Evolutionary conservation across 202 grass and related monocot species (phyloP), one percentile per base, ranked within the genome.

Genomic region (Panicum hallii): DNA sequence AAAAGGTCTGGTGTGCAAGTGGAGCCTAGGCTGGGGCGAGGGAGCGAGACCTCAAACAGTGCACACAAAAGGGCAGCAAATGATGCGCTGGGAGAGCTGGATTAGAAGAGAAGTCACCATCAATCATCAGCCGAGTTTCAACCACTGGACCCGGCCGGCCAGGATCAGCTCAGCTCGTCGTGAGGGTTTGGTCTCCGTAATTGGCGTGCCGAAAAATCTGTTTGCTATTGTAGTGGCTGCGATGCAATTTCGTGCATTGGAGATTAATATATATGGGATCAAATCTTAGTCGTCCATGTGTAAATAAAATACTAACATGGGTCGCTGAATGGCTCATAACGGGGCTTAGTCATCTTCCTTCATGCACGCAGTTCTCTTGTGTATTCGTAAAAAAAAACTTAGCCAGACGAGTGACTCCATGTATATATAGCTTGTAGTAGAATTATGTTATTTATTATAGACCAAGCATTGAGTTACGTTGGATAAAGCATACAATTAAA

Each of bases 71-170:
- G 11, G 48, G 61, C 10, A 60, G 30, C 20, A 77, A 71, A 63
- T 80, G 28, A 63, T 26, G 45, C 70, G 62, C 45, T 67, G 17
- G 62, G 46, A 3, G 69, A 12, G 23, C 28, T 75, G 62, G 63
- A 80, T 90, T 84, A 80, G 54, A 84, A 71, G 70, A 70, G 6
- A 83, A 56, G 84, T 84, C 75, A 53, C 63, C 40, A 70, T 76
- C 84, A 79, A 60, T 60, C 9, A 75, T 64, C 67, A 68, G 32
- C 6, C 65, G 23, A 44, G 41, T 71, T 64, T 85, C 78, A 89
- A 28, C 68, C 20, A 47, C 44, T 44, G 61, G 61, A 79, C 74
- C 79, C 88, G 79, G 2, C 9, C 6, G n/a, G 13, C 7, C 17
- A 23, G 40, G 1, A 67, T 67, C 20, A 28, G 19, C 40, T 72